These are phyloP conservation scores for Excoecaria cochinchinensis DNA, from an alignment of 345 rosid genomes.

Conservation along the genomic window DNA sequence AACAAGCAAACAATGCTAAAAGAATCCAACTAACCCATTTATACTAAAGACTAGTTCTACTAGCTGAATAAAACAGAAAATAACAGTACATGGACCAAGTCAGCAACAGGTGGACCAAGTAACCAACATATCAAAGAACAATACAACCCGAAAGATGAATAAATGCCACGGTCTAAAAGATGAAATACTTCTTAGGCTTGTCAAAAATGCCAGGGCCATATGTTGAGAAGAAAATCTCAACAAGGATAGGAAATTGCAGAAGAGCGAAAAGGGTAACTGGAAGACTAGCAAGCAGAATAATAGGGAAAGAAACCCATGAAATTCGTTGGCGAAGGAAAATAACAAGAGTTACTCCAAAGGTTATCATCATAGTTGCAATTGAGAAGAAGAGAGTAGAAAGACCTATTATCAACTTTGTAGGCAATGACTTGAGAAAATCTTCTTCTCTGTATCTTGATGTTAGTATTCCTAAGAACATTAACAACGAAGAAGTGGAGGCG, in stretches of 20 bases:
- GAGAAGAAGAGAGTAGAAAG: conserved; percentile 63
- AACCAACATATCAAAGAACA: too few species aligned
- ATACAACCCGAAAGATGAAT: too few species aligned
- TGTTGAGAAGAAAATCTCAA: conserved; percentile 60
- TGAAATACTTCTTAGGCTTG: conserved; percentile 41
- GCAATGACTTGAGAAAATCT: conserved; percentile 32
- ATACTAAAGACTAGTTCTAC: too few species aligned
- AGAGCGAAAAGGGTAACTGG: conserved; percentile 61
- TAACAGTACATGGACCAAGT: too few species aligned
- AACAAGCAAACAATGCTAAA: too few species aligned
- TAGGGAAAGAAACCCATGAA: conserved; percentile 43
- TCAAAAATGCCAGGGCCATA: conserved; percentile 61
- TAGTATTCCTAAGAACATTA: conserved; percentile 35
- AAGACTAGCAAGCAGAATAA: conserved; percentile 50
- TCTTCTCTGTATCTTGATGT: conserved; percentile 35
- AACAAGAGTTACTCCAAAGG: conserved; percentile 46
- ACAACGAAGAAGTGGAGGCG: conserved; percentile 24
- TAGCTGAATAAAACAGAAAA: too few species aligned
- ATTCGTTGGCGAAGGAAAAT: conserved; percentile 27
- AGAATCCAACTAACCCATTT: too few species aligned
- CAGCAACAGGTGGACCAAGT: too few species aligned
- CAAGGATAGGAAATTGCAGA: conserved; percentile 62
- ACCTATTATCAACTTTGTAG: conserved; percentile 50
- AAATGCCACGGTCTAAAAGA: neutral
- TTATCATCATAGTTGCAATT: conserved; percentile 63